Conservation (phyloP, 192 early-diverging fungal genomes). For the Coemansia sp. region DNA sequence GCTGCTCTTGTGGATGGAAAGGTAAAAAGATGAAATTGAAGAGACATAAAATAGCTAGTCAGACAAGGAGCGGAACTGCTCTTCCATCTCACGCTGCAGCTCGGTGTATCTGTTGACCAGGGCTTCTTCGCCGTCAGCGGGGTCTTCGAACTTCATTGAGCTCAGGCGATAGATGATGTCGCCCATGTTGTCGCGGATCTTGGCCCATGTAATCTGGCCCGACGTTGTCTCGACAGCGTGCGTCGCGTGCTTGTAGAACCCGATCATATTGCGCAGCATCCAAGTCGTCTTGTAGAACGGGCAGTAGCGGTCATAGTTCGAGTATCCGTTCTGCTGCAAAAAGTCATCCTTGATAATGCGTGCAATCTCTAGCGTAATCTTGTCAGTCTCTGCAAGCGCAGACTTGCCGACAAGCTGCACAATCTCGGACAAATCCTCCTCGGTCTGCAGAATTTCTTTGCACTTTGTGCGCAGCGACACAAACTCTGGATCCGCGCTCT, state of each 20-base stretch:
- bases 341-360: conserved; percentile 99
- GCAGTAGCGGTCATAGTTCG: conserved; percentile 97
- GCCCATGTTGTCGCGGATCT: conserved; percentile 88
- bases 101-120: conserved; percentile 65
- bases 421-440: conserved; percentile 98
- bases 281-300: conserved; percentile 99
- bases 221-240: conserved; percentile 93
- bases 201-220: conserved; percentile 89
- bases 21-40: too few relatives aligned
- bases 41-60: too few relatives aligned
- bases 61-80: not conserved
- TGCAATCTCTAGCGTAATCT: conserved; percentile 98
- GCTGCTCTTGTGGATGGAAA: too few relatives aligned
- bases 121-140: conserved; percentile 89
- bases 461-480: conserved; percentile 84
- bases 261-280: conserved; percentile 97
- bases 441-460: conserved; percentile 98
- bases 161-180: conserved; percentile 95
- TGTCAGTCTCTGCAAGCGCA: conserved; percentile 89
- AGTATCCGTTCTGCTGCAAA: conserved; percentile 99
- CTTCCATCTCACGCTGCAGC: not conserved
- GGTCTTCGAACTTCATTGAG: conserved; percentile 99
- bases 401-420: conserved; percentile 99
- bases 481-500: conserved; percentile 94
- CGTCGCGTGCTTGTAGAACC: conserved; percentile 91